A percentile compares a stretch with the other conserved stretches of the same genome.
phyloP scores from a whole-genome alignment of 306 rosid species.

The Trifolium fragiferum region DNA sequence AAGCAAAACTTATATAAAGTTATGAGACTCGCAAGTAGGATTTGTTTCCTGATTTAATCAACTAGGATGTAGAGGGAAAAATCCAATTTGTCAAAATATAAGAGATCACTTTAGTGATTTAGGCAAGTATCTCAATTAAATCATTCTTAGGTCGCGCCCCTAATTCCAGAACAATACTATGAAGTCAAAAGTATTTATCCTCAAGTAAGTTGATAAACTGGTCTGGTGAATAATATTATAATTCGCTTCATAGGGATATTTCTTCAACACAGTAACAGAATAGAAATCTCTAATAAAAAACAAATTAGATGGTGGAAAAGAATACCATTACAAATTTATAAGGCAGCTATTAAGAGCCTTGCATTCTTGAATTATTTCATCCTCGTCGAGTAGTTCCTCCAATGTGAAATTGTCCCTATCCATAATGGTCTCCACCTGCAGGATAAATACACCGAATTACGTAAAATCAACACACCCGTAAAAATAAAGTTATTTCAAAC shows the following conservation, averaged over 20 bases:
- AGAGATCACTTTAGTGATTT: slow-evolving; percentile 9
- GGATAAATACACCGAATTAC: slow-evolving; percentile 35
- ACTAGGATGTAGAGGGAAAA: slow-evolving; percentile 9
- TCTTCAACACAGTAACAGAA: slow-evolving; percentile 16
- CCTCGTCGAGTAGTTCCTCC: slow-evolving; percentile 98
- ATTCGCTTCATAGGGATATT: slow-evolving; percentile 26
- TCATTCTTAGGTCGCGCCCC: slow-evolving; percentile 26
- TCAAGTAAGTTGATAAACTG: slow-evolving; percentile 2
- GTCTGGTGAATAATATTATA: slow-evolving; percentile 15
- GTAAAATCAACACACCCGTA: neutral
- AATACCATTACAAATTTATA: slow-evolving; percentile 84
- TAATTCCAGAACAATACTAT: neutral
- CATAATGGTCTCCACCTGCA: slow-evolving; percentile 97
- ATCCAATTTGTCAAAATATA: slow-evolving; percentile 9
- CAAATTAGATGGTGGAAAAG: slow-evolving; percentile 12
- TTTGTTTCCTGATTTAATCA: slow-evolving; percentile 19
- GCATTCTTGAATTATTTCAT: slow-evolving; percentile 98
- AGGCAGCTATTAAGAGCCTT: slow-evolving; percentile 96
- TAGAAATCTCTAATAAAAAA: slow-evolving; percentile 31
- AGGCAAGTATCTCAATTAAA: slow-evolving; percentile 15
- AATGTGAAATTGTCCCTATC: slow-evolving; percentile 85
- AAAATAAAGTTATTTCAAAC: slow-evolving; percentile 1
- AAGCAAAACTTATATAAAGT: neutral
- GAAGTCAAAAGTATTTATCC: slow-evolving; percentile 35
- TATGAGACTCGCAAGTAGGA: slow-evolving; percentile 1